Evolutionary conservation across 306 rosid species (phyloP).

Genomic region (Medicago lupulina): DNA sequence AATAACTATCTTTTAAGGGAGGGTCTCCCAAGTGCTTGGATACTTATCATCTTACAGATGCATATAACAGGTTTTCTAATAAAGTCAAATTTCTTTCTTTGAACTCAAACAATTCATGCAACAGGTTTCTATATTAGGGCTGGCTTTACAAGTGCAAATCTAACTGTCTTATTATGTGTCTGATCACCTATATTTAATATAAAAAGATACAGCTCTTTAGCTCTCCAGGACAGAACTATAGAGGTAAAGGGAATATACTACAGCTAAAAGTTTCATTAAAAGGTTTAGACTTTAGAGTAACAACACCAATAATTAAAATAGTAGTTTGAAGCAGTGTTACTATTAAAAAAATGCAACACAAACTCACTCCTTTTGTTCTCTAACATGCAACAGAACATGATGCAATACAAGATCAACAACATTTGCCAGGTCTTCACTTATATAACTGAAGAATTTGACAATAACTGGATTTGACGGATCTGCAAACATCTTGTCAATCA

Average conservation of each 20-base stretch:
- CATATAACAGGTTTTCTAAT: conserved; percentile 23
- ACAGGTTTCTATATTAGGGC: conserved; percentile 15
- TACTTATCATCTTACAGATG: conserved; percentile 11
- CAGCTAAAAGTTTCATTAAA: conserved; percentile 21
- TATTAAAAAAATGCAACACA: conserved; percentile 9
- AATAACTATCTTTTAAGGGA: conserved; percentile 6
- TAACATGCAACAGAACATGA: conserved; percentile 69
- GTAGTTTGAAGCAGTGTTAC: conserved; percentile 9
- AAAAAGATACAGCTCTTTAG: conserved; percentile 12
- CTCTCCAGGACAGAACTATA: neutral
- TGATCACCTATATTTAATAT: neutral
- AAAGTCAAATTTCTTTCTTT: conserved; percentile 13
- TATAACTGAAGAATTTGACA: conserved; percentile 78
- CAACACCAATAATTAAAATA: conserved; percentile 7
- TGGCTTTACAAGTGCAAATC: conserved; percentile 16
- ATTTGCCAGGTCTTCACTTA: conserved; percentile 71
- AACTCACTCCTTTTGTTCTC: conserved; percentile 71
- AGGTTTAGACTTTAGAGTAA: conserved; percentile 7
- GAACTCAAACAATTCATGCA: neutral
- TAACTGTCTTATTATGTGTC: neutral
- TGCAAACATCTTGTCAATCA: conserved; percentile 86
- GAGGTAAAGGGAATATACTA: conserved; percentile 7
- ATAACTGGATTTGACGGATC: conserved; percentile 84
- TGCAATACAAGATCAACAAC: conserved; percentile 69
- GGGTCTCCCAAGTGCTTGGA: neutral